Evolutionary conservation across 2,329 filamentous ascomycete species (phyloP).

Genomic region (Cercospora canescens): DNA sequence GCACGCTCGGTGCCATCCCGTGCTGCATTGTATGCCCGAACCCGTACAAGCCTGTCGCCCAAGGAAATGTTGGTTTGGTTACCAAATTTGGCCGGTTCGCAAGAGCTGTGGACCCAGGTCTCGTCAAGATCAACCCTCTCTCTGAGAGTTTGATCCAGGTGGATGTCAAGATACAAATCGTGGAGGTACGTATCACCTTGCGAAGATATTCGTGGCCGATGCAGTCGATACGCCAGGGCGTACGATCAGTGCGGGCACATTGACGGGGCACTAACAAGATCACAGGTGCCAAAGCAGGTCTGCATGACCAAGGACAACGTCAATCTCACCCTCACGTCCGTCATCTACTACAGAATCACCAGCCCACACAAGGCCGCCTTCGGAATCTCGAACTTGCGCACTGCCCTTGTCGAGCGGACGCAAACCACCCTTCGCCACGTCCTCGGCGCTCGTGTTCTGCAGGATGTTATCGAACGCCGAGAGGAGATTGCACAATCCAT

Average conservation of each 20-base stretch:
- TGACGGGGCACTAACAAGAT: too few relatives aligned
- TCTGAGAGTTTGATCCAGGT: constrained; percentile 87
- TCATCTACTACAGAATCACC: constrained; percentile 98
- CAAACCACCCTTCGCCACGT: constrained; percentile 98
- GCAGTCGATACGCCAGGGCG: neutral
- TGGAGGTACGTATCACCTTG: constrained; percentile 54
- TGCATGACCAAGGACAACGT: constrained; percentile 99
- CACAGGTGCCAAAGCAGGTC: constrained; percentile 80
- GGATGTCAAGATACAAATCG: constrained; percentile 99
- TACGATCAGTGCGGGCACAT: neutral
- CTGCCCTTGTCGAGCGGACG: constrained; percentile 95
- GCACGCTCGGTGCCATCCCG: constrained; percentile 80
- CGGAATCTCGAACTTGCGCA: constrained; percentile 89
- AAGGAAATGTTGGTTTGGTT: constrained; percentile 93
- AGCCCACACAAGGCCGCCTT: constrained; percentile 96
- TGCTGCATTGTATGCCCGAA: constrained; percentile 93
- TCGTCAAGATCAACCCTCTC: constrained; percentile 96
- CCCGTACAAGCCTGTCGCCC: constrained; percentile 62
- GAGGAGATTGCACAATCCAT: constrained; percentile 96
- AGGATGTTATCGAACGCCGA: constrained; percentile 97
- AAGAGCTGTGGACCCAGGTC: constrained; percentile 91
- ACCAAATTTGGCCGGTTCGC: constrained; percentile 96
- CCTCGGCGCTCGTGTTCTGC: constrained; percentile 89
- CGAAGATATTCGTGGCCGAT: neutral
- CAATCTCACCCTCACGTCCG: constrained; percentile 86